Base-by-base conservation (phyloP, 495 filamentous ascomycete genomes). In the Aspergillus haitiensis region DNA sequence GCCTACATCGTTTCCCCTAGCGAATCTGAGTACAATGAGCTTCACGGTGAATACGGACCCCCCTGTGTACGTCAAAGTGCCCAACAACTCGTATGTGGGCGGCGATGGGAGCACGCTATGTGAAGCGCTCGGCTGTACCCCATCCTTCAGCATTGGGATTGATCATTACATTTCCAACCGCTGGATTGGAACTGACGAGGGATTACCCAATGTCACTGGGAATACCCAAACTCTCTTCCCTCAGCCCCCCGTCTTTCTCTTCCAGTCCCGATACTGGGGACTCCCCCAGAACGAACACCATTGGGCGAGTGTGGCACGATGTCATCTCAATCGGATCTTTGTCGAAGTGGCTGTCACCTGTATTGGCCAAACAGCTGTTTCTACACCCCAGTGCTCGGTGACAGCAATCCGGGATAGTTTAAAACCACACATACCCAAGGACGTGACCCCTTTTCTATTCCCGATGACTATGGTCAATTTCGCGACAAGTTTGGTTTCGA, bases 231-330 rank as follows among this genome's bases (percentile, higher is more conserved):
- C 50, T n/a, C 36, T 35, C 50, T 27, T 52, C 4, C 6, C 11
- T 3, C 31, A 52, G 50, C 50, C 31, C 6, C 50, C 50, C 7
- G 50, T 52, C 31, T 21, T 52, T 13, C 6, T 52, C 6, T 52
- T 52, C 31, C 50, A 35, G 31, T 52, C 50, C 10, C 50, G 50
- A 2, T 52, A 21, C 5, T 52, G 50, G 47, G 18, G 47, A 27
- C 6, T n/a, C 34, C 15, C 16, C 11, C 31, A 7, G 31, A n/a
- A 12, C 5, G n/a, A 13, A 37, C n/a, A 27, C 13, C n/a, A 52
- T 0, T 47, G 44, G 44, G 36, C 50, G 7, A 35, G 32, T 31
- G 50, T 52, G 31, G 50, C 50, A 7, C 35, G 18, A 12, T 52
- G 50, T 27, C 50, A 52, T 21, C 12, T 52, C 4, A 52, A 36